Evolutionary conservation across 2,329 filamentous ascomycete genomes (phyloP), one percentile per base, ranked within the genome.

Genomic region (Hypoxylon sp.): DNA sequence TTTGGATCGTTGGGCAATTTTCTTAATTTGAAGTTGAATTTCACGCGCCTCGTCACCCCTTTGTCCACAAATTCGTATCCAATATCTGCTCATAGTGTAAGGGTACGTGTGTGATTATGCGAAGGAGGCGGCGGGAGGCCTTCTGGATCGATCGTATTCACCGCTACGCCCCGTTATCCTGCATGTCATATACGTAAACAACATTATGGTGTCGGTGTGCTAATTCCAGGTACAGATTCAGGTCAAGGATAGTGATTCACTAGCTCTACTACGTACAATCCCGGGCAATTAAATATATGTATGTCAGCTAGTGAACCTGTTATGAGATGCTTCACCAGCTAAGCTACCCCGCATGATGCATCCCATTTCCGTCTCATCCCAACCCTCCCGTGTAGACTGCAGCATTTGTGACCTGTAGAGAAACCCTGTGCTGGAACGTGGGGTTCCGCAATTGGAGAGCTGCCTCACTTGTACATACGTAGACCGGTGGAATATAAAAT

Each of bases 261-360:
- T 60, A 48, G 65, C 46, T 55, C 31, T 35, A 4, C 33, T 50
- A 58, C 42, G 51, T 57, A 65, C 52, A 46, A 19, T 63, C 14
- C 24, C 26, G 37, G 42, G n/a, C 24, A 65, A 52, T 42, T 13
- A 54, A 47, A 52, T 65, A 26, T 5, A 26, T 26, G 6, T 31
- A 62, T 54, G 50, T 54, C 47, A 50, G 46, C 42, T 60, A 57
- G 19, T 22, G 19, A 22, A 22, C 22, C 44, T 46, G 29, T 37
- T 52, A 42, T 51, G 56, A 67, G 46, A 70, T 70, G 52, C 61
- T 44, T 63, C 50, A 56, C 37, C 24, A 48, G 63, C 35, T 42
- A 53, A 59, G 55, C 55, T 70, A 70, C 68, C 68, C 68, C 68
- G 68, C 68, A 68, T 66, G 54, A 70, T 62, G 62, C 54, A 63